A percentile compares a stretch with the other conserved stretches of the same genome.
Conservation (phyloP, 768 basidiomycete species). For the Tylopilus balloui region DNA sequence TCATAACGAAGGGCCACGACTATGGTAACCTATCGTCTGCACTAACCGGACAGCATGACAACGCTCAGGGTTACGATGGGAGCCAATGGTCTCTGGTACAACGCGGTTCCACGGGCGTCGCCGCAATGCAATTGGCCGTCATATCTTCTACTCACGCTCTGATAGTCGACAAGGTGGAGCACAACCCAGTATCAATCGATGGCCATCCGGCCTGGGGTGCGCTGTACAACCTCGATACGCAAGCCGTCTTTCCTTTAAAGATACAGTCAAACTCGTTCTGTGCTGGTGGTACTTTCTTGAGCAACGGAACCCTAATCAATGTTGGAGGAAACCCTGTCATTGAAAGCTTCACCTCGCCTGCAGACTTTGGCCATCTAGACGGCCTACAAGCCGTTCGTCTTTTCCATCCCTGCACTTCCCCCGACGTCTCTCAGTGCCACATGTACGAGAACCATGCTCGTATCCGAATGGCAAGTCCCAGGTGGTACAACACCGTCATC, state of each 20-base stretch:
- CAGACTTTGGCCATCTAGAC: conserved; percentile 72
- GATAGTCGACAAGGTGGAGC: conserved; percentile 81
- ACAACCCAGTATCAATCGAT: conserved; percentile 69
- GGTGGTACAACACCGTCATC: conserved; percentile 77
- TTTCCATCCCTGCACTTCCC: conserved; percentile 59
- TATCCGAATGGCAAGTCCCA: conserved; percentile 69
- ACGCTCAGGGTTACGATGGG: background rate
- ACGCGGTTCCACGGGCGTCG: conserved; percentile 67
- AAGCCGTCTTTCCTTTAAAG: conserved; percentile 54
- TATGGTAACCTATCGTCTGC: background rate
- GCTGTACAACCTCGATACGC: conserved; percentile 63
- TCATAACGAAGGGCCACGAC: conserved; percentile 48
- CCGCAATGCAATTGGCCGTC: conserved; percentile 72
- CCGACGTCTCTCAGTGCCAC: conserved; percentile 46
- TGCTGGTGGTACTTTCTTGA: conserved; percentile 73
- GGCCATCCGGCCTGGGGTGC: conserved; percentile 82
- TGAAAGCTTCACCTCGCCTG: conserved; percentile 53
- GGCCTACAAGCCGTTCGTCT: conserved; percentile 72
- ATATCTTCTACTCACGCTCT: conserved; percentile 67
- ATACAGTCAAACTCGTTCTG: conserved; percentile 84
- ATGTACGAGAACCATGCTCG: conserved; percentile 61
- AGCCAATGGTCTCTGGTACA: conserved; percentile 55
- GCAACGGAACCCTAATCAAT: conserved; percentile 73
- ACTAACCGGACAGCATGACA: background rate
- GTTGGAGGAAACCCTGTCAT: conserved; percentile 83